Conservation (phyloP, 257 asterid species). For the Solanum acaule region DNA sequence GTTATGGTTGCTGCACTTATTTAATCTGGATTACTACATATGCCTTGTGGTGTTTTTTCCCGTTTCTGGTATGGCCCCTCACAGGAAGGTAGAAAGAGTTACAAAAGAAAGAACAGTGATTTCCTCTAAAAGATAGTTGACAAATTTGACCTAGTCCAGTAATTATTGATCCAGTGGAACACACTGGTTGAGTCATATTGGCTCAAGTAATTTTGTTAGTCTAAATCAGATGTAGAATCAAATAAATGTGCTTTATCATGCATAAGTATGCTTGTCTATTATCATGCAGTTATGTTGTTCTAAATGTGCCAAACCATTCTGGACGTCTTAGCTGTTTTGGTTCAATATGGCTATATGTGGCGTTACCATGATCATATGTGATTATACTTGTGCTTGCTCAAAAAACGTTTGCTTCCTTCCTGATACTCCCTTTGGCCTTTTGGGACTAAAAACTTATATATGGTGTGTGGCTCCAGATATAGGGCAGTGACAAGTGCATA, state of each 20-base stretch:
- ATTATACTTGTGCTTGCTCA: not conserved
- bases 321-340: not conserved
- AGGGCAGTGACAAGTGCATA: conserved; percentile 92
- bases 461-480: conserved; percentile 39
- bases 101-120: not conserved
- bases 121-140: not conserved
- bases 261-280: not conserved
- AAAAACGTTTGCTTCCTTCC: not conserved
- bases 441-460: not conserved
- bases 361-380: not conserved
- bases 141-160: not conserved
- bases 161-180: not conserved
- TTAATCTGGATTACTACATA: not conserved
- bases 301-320: not conserved
- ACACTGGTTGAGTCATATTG: not conserved
- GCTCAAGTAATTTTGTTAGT: not conserved
- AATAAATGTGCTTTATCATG: not conserved
- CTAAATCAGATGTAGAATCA: not conserved
- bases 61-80: not conserved
- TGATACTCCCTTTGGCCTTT: not conserved
- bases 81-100: not conserved
- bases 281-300: not conserved
- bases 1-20: not conserved
- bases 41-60: not conserved
- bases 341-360: not conserved